Base-by-base conservation (phyloP, 805 yeast species). In the Zygosaccharomyces lentus region DNA sequence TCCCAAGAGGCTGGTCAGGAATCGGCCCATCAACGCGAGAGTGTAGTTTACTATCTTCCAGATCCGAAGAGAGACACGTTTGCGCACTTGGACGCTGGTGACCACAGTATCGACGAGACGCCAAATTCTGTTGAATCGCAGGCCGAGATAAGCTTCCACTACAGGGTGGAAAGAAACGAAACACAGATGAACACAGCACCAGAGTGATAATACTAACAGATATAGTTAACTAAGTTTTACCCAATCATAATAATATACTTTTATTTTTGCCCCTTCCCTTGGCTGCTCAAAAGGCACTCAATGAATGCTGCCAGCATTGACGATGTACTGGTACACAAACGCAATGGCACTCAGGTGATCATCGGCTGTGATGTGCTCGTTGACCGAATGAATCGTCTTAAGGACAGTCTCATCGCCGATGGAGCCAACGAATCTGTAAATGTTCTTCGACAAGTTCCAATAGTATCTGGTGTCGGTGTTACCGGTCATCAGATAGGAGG, bases 391-490 rank as follows among this genome's bases (percentile, higher is more conserved):
- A 35, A 73, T 67, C 36, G 73, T 68, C 26, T 63, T 51, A 29
- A 58, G 34, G 2, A 50, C 46, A 9, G 49, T 49, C 3, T 39
- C 41, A 30, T 49, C 51, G 1, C 54, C 38, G 15, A 59, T 51
- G 10, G 59, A 45, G 9, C 59, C 66, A 48, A 55, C 50, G 42
- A 67, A 80, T 54, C 86, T 72, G 67, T 71, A 80, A 46, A 80
- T 78, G 58, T 78, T 71, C 43, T 65, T 67, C 12, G 82, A 71
- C 56, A 81, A 67, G 43, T 70, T 62, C 81, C 82, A 78, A 61
- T 81, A 81, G 53, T 75, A 68, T 51, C 73, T 71, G 9, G 85
- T 79, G 60, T 81, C 86, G 2, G 86, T 81, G 59, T 81, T 80
- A 6, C 78, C 84, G 6, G 82, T 68, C 67, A 75, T 72, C 19